A percentile compares a stretch with the other conserved stretches of the same genome.
Evolutionary conservation across 768 basidiomycete genomes (phyloP).

Genomic region (Rhodotorula toruloides): DNA sequence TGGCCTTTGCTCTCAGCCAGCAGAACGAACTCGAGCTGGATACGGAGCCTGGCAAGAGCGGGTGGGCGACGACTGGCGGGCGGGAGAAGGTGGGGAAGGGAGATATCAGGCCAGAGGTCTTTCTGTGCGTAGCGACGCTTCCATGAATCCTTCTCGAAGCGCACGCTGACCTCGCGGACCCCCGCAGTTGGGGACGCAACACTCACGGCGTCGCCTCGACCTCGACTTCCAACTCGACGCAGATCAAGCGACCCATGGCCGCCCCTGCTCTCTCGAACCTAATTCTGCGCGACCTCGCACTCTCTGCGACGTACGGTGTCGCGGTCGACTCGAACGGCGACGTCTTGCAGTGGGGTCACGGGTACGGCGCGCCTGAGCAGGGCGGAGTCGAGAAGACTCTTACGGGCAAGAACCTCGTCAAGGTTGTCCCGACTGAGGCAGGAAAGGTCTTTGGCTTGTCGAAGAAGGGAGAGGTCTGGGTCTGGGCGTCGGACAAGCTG

Average conservation of each 20-base stretch:
- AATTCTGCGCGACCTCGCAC: conserved; percentile 66
- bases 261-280: conserved; percentile 53
- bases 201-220: conserved; percentile 8
- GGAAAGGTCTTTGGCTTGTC: conserved; percentile 69
- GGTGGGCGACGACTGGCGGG: background rate
- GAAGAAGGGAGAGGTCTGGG: conserved; percentile 67
- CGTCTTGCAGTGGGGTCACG: conserved; percentile 77
- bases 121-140: background rate
- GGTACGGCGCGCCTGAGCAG: conserved; percentile 52
- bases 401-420: conserved; percentile 31
- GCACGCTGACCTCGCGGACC: background rate
- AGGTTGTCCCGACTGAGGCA: conserved; percentile 28
- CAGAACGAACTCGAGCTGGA: background rate
- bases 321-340: conserved; percentile 75
- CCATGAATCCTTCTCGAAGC: background rate
- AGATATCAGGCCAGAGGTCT: background rate
- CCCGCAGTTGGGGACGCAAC: conserved; percentile 15
- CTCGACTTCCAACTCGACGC: conserved; percentile 7
- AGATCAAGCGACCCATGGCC: conserved; percentile 32
- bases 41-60: background rate
- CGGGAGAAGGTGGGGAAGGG: background rate
- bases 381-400: conserved; percentile 41
- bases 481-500: conserved; percentile 55
- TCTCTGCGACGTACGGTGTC: conserved; percentile 54
- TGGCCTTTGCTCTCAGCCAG: background rate